phyloP scores from a whole-genome alignment of 139 green algal species.

The Volvox africanus region DNA sequence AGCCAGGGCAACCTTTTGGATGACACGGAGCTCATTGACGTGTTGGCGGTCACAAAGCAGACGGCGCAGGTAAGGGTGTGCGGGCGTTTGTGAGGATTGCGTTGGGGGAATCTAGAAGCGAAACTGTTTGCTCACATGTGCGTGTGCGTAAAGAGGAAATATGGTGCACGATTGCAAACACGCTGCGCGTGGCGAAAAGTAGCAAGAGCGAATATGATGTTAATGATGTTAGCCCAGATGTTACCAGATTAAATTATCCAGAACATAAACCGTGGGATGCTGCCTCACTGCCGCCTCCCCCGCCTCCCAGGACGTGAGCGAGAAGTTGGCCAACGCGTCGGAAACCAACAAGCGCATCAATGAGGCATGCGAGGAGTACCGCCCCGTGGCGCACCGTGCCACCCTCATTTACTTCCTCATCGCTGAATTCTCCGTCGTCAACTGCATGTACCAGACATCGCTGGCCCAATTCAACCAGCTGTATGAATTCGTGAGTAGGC shows the following conservation, averaged over 20 bases:
- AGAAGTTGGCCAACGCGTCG: slow-evolving; percentile 89
- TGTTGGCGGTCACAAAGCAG: slow-evolving; percentile 94
- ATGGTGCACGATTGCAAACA: no score
- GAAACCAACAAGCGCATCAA: slow-evolving; percentile 95
- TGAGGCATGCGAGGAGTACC: slow-evolving; percentile 96
- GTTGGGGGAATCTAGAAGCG: no score
- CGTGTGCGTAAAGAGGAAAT: no score
- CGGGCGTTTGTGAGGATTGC: no score
- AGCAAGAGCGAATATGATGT: no score
- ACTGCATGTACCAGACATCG: slow-evolving; percentile 97
- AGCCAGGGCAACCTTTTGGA: slow-evolving; percentile 92
- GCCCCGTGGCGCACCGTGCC: slow-evolving; percentile 89
- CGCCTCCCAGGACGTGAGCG: slow-evolving; percentile 76
- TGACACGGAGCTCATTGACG: slow-evolving; percentile 95
- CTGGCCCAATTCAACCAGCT: slow-evolving; percentile 87
- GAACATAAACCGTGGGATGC: no score
- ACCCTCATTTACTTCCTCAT: slow-evolving; percentile 97
- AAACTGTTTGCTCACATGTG: no score
- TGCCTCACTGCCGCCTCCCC: no score
- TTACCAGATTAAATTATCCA: no score
- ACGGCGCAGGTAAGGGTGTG: slow-evolving; percentile 74
- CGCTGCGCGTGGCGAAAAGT: no score
- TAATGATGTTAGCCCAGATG: no score
- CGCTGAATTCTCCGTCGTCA: slow-evolving; percentile 91
- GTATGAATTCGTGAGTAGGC: slow-evolving; percentile 65